A percentile compares a stretch with the other conserved stretches of the same genome.
These are phyloP conservation scores for Epichloe glyceriae DNA, from an alignment of 2,329 filamentous ascomycete genomes.

Conservation along the genomic window DNA sequence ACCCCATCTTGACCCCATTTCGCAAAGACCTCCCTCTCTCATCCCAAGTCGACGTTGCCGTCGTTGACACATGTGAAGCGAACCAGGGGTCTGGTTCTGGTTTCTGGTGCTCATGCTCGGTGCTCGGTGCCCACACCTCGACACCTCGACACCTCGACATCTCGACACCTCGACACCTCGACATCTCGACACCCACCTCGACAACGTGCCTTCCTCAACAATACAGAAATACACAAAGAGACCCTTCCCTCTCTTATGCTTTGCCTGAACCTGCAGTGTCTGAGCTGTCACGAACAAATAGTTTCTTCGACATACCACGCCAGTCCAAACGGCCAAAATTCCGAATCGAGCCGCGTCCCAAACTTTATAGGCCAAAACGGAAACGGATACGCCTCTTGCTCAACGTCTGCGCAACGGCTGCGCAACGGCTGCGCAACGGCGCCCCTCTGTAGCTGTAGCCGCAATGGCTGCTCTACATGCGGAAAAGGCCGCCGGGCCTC, in stretches of 20 bases:
- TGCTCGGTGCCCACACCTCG: not conserved
- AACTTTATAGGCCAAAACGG: not conserved
- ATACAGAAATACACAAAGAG: too few species aligned
- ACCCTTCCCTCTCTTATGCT: not conserved
- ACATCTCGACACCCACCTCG: too few species aligned
- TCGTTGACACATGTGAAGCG: not conserved
- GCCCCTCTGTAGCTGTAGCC: not conserved
- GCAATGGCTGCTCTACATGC: constrained; percentile 1
- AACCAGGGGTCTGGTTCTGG: not conserved
- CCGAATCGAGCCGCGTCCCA: not conserved
- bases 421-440: constrained; percentile 1
- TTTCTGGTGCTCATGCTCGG: too few species aligned
- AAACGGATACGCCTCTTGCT: not conserved
- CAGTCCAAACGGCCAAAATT: not conserved
- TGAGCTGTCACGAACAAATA: not conserved
- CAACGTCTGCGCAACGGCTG: not conserved
- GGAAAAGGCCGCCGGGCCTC: constrained; percentile 2
- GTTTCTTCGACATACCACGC: not conserved
- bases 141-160: not conserved
- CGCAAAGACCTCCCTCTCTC: too few species aligned
- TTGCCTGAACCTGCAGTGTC: not conserved
- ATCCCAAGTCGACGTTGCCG: too few species aligned
- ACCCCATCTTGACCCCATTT: not conserved
- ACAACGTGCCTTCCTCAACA: not conserved
- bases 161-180: not conserved